Evolutionary conservation across 441 rosid genomes (phyloP).

Genomic region (Corymbia calophylla): DNA sequence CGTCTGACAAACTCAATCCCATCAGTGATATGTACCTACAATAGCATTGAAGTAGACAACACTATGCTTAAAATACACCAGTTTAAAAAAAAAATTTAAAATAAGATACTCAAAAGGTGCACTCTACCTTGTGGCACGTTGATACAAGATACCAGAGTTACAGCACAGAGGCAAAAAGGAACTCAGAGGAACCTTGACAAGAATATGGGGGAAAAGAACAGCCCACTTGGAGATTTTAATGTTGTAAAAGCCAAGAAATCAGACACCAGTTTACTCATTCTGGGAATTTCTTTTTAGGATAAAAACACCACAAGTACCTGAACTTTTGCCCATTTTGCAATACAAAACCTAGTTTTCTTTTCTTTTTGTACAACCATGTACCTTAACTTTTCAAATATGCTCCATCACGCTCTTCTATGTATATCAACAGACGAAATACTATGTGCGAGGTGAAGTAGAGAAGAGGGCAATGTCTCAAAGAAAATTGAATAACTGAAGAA

Average conservation of each 20-base stretch:
- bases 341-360: not conserved
- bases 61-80: not conserved
- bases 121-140: not conserved
- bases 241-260: not conserved
- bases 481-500: not conserved
- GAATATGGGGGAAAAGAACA: not conserved
- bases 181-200: not conserved
- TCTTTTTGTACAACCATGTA: not conserved
- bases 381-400: not conserved
- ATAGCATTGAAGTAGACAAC: not conserved
- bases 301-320: not conserved
- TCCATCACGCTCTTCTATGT: not conserved
- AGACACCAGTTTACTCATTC: not conserved
- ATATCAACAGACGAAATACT: not conserved
- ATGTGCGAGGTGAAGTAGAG: not conserved
- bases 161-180: not conserved
- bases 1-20: conserved; percentile 62
- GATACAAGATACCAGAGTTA: not conserved
- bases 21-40: conserved; percentile 76
- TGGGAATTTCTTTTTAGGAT: not conserved
- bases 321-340: not conserved
- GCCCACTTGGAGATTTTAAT: not conserved
- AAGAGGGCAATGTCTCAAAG: not conserved
- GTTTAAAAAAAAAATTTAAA: not conserved
- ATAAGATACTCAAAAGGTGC: not conserved